Conservation (phyloP, 306 rosid species). For the Purshia tridentata region DNA sequence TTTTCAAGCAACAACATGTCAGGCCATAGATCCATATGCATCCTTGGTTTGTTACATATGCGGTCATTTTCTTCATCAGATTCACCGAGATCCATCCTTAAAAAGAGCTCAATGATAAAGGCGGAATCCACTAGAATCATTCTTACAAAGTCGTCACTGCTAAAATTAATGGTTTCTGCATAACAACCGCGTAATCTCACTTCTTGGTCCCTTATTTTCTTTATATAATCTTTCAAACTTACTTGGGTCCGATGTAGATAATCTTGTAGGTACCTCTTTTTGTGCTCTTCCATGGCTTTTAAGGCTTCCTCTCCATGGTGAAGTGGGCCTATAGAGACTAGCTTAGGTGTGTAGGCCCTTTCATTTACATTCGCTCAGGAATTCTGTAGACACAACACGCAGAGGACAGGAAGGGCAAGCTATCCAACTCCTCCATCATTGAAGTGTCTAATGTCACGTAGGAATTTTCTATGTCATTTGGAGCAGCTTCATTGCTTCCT, state of each 20-base stretch:
- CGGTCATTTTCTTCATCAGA: conserved; percentile 20
- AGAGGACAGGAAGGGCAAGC: conserved; percentile 14
- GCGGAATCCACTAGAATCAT: conserved; percentile 20
- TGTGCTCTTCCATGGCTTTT: conserved; percentile 7
- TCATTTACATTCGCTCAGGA: conserved; percentile 17
- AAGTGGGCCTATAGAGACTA: conserved; percentile 39
- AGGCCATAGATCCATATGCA: conserved; percentile 18
- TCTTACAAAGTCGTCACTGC: conserved; percentile 3
- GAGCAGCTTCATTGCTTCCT: background rate
- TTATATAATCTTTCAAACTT: background rate
- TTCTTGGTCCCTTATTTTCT: background rate
- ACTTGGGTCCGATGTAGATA: background rate
- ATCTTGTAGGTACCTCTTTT: background rate
- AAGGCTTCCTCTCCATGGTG: background rate
- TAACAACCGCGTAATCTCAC: background rate
- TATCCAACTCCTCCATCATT: background rate
- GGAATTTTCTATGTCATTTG: background rate
- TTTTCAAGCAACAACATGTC: conserved; percentile 43
- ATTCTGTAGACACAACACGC: conserved; percentile 28
- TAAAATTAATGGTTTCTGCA: background rate
- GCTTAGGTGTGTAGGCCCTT: conserved; percentile 34
- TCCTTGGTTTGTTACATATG: conserved; percentile 27
- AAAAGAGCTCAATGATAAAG: conserved; percentile 35
- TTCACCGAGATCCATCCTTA: background rate
- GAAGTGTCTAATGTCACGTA: background rate